Evolutionary conservation across 2,329 filamentous ascomycete genomes (phyloP).

Genomic region (Aspergillus uvarum): DNA sequence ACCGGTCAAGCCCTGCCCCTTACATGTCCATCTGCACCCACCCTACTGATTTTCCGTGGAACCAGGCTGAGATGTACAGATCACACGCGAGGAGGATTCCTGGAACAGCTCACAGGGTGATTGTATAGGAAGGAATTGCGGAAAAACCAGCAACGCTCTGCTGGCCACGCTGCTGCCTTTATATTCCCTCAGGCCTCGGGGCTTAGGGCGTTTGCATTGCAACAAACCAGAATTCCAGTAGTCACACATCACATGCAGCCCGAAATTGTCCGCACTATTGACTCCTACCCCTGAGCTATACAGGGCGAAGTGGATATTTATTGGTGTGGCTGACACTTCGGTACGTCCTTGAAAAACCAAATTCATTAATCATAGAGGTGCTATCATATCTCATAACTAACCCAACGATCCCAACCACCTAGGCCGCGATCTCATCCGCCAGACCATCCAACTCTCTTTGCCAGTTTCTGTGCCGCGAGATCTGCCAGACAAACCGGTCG

Average conservation of each 20-base stretch:
- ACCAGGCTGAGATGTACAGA: conserved; percentile 14
- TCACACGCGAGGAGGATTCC: background rate
- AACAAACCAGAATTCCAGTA: background rate
- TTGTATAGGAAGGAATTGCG: background rate
- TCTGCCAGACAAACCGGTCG: conserved; percentile 66
- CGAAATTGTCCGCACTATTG: background rate
- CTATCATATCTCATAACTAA: conserved; percentile 3
- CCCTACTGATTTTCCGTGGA: conserved; percentile 10
- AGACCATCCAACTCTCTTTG: conserved; percentile 73
- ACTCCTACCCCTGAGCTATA: background rate
- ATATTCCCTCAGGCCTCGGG: background rate
- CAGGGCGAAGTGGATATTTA: background rate
- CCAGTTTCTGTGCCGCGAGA: conserved; percentile 73
- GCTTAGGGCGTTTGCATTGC: background rate
- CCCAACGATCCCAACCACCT: background rate
- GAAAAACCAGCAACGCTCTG: background rate
- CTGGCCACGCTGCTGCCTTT: background rate
- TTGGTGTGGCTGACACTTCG: background rate
- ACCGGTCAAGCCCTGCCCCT: conserved; percentile 2
- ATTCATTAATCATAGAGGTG: background rate
- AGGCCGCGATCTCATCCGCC: conserved; percentile 64
- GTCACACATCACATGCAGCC: conserved; percentile 9
- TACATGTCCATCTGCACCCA: background rate
- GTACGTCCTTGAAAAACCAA: background rate
- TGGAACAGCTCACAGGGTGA: background rate